Conservation (phyloP, 305 asterid genomes). For the Solanum hybrid region DNA sequence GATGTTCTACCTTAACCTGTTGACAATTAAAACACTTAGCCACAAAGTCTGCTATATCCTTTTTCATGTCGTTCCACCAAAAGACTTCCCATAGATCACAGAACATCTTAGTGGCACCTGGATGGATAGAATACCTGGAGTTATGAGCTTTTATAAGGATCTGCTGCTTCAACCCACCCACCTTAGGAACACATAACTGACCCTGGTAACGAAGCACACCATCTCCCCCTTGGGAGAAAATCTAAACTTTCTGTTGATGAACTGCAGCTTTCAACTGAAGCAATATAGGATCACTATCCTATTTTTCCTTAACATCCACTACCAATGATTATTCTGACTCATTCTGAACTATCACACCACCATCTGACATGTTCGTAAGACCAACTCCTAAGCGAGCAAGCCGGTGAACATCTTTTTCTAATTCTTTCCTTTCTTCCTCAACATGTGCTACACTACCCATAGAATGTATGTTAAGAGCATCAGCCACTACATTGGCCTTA, state of each 20-base stretch:
- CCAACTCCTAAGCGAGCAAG: neutral
- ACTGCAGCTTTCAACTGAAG: too few species aligned
- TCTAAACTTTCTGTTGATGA: neutral
- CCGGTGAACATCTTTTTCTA: neutral
- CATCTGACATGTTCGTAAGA: neutral
- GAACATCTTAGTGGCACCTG: neutral
- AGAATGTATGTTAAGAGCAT: neutral
- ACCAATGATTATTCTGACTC: neutral
- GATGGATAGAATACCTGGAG: neutral
- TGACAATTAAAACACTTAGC: neutral
- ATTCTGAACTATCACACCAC: neutral
- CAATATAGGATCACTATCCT: too few species aligned
- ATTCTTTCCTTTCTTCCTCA: neutral
- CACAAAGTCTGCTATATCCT: neutral
- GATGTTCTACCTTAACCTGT: neutral
- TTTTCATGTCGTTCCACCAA: neutral
- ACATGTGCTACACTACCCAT: neutral
- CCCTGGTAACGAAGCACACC: neutral
- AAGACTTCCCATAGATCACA: neutral
- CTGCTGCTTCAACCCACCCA: neutral
- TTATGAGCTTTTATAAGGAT: neutral
- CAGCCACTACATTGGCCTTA: neutral
- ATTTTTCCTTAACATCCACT: too few species aligned
- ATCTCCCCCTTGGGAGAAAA: neutral
- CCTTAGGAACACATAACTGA: neutral